Evolutionary conservation across 768 basidiomycete genomes (phyloP).

Genomic region (Mycena alexandri): DNA sequence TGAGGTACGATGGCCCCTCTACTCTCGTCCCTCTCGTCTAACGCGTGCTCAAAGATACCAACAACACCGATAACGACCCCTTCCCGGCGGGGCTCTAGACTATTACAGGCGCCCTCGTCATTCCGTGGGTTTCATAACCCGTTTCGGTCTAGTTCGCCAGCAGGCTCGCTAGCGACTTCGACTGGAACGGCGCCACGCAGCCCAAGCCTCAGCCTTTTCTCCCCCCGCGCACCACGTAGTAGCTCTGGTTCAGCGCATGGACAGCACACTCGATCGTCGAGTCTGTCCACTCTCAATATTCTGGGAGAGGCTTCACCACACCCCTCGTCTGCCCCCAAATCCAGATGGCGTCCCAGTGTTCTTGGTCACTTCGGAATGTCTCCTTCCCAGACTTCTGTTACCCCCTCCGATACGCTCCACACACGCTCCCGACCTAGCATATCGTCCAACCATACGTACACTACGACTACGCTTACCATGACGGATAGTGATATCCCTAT

Average conservation of each 20-base stretch:
- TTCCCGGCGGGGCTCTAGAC: constrained; percentile 51
- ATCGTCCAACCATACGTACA: constrained; percentile 70
- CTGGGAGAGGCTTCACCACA: constrained; percentile 32
- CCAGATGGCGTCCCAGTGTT: constrained; percentile 75
- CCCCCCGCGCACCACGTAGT: constrained; percentile 54
- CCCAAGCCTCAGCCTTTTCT: constrained; percentile 58
- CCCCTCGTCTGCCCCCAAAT: constrained; percentile 41
- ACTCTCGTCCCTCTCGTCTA: constrained; percentile 24
- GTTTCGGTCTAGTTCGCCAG: constrained; percentile 59
- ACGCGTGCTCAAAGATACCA: constrained; percentile 44
- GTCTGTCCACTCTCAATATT: constrained; percentile 57
- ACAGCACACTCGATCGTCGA: constrained; percentile 63
- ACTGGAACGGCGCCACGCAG: constrained; percentile 51
- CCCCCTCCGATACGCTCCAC: constrained; percentile 55
- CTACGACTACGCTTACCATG: constrained; percentile 62
- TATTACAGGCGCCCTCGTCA: constrained; percentile 51
- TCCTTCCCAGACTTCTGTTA: constrained; percentile 56
- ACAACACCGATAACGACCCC: constrained; percentile 49
- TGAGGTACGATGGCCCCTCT: constrained; percentile 34
- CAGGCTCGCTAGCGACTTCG: constrained; percentile 47
- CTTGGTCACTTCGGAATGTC: constrained; percentile 73
- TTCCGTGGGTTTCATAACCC: constrained; percentile 60
- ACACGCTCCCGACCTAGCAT: constrained; percentile 69
- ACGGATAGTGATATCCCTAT: constrained; percentile 56
- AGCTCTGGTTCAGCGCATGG: constrained; percentile 47